Base-by-base conservation (phyloP, 2,329 filamentous ascomycete species). In the Coniochaeta ligniaria region DNA sequence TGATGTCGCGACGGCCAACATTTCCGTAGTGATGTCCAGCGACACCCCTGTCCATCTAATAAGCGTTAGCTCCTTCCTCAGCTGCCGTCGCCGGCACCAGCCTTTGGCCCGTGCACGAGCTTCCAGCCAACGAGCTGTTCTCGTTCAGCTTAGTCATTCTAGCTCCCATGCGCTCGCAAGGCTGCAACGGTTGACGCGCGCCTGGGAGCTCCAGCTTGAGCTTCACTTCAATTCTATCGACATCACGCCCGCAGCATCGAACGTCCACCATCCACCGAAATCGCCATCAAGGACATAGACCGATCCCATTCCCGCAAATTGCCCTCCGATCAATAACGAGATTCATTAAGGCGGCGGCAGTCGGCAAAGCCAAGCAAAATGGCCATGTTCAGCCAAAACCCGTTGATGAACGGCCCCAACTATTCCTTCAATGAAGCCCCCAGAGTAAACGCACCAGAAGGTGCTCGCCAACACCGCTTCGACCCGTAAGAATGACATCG, bases 381-480 rank as follows among this genome's bases (percentile, higher is more conserved):
- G 83, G 81, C 85, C 73, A 86, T 88, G 81, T 88, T 88, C 77
- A 87, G 84, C 76, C 85, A 88, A 75, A 88, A 88, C 74, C 84
- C 85, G 66, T 71, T 86, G 71, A 81, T 87, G 79, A 86, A 88
- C 73, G 85, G 85, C 66, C 84, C 86, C 71, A 87, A 84, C 79
- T 89, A 89, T 76, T 86, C 85, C 64, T 85, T 87, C 77, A 83
- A 81, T 68, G 84, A 88, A 70, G 75, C 80, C 59, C 84, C 85
- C 71, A 80, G 78, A 72, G 75, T 75, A 63, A 75, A 77, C 63
- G 72, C 76, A 50, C 83, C 82, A 66, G 83, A 84, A 70, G 79
- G 72, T 43, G 69, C 80, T 63, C 81, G 83, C 68, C 78, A 95
- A 80, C 93, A 96, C 78, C 86, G 87, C 69, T 97, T 97, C 80